phyloP scores from a whole-genome alignment of 805 yeast species.

The Candida easanensis region DNA sequence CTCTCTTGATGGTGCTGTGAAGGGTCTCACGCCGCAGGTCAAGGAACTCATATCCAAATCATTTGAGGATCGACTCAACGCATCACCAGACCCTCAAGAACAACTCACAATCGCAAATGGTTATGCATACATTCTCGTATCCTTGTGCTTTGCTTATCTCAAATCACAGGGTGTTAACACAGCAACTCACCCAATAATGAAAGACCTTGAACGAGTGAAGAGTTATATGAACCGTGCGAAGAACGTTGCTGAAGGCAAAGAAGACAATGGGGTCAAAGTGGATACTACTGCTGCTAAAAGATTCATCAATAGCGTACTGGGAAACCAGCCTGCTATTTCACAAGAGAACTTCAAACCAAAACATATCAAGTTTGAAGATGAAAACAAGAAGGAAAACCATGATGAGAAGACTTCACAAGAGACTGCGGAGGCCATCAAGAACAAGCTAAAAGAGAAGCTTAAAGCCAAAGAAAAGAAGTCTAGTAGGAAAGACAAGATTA shows the following conservation, averaged over 20 bases:
- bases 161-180: slow-evolving; percentile 58
- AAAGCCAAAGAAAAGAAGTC: slow-evolving; percentile 4
- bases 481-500: slow-evolving; percentile 2
- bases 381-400: slow-evolving; percentile 13
- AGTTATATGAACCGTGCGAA: slow-evolving; percentile 59
- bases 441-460: slow-evolving; percentile 9
- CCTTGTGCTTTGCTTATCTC: slow-evolving; percentile 56
- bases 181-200: slow-evolving; percentile 58
- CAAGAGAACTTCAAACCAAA: slow-evolving; percentile 49
- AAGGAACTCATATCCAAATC: slow-evolving; percentile 36
- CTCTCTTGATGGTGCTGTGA: slow-evolving; percentile 37
- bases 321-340: slow-evolving; percentile 49
- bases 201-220: slow-evolving; percentile 64
- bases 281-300: slow-evolving; percentile 43
- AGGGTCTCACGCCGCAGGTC: slow-evolving; percentile 34
- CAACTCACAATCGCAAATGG: slow-evolving; percentile 22
- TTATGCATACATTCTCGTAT: slow-evolving; percentile 42
- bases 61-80: slow-evolving; percentile 36
- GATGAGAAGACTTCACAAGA: slow-evolving; percentile 1
- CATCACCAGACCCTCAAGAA: slow-evolving; percentile 25
- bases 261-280: slow-evolving; percentile 17
- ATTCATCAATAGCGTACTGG: slow-evolving; percentile 43
- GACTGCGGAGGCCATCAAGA: slow-evolving; percentile 2
- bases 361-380: slow-evolving; percentile 46
- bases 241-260: slow-evolving; percentile 21